Evolutionary conservation across 2,329 filamentous ascomycete genomes (phyloP), one percentile per base, ranked within the genome.

Genomic region (Exutisphaerella laricina): DNA sequence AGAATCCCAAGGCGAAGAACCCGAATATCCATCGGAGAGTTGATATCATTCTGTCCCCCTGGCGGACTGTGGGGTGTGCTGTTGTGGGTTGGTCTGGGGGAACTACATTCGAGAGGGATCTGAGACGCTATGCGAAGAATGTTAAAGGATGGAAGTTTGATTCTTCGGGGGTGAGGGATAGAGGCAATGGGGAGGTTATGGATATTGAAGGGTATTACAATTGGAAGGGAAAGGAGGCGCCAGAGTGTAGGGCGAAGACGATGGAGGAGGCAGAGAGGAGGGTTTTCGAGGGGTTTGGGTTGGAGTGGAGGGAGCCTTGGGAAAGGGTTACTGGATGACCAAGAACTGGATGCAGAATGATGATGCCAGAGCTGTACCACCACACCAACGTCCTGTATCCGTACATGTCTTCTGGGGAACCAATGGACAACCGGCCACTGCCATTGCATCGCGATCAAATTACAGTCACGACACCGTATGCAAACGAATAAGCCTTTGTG

Each of bases 1-100:
- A 46, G 1, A 56, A 68, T 33, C 54, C 65, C 1, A 60, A 62
- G 35, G 63, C 66, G 1, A 78, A 76, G 57, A 89, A 88, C 47
- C 75, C 79, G 0, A 87, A 88, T 54, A 74, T 77, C 1, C 90
- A 95, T 60, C 79, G 88, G 14, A 75, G 90, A 33, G 89, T 97
- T 1, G 90, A 97, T 60, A 95, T 97, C 45, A 90, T 97, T 53
- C 73, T 97, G 48, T 81, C 80, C 16, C 88, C 89, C 0, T 96
- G 90, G 86, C 82, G 81, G 43, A 94, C 88, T 0, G 80, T 85
- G 0, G 90, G 92, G 0, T 96, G 88, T 55, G 90, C 89, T 0
- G 75, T 97, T 3, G 68, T 90, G 13, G 89, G 88, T 1, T 97
- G 90, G 92, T 54, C 49, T 12, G 86, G 88, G 1, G 90, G 82